Evolutionary conservation across 306 rosid species (phyloP).

Genomic region (Pterocarpus macrocarpus): DNA sequence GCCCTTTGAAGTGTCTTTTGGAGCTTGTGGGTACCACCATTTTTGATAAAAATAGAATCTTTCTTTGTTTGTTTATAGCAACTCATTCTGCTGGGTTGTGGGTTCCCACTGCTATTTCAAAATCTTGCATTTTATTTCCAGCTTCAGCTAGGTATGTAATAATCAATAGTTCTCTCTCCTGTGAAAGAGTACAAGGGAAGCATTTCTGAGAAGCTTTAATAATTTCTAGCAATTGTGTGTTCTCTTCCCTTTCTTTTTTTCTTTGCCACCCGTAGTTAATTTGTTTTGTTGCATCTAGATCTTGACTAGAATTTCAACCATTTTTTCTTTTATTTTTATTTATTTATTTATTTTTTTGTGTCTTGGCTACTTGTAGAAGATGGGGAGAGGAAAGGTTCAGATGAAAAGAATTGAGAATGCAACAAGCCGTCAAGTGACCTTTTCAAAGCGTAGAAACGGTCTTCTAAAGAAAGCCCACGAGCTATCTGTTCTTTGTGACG

Average conservation of each 20-base stretch:
- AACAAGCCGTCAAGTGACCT: constrained; percentile 67
- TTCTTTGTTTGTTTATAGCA: not conserved
- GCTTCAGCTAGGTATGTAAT: not conserved
- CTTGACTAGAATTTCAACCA: not conserved
- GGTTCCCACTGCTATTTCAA: constrained; percentile 4
- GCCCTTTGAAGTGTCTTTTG: not conserved
- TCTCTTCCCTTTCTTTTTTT: not conserved
- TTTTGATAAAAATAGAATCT: not conserved
- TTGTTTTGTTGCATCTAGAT: not conserved
- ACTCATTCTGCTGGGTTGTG: not conserved
- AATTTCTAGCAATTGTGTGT: not conserved
- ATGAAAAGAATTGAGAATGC: constrained; percentile 67
- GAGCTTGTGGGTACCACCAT: not conserved
- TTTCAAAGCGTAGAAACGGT: constrained; percentile 67
- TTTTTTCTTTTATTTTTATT: not conserved
- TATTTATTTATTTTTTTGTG: not conserved
- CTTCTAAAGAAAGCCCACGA: constrained; percentile 68
- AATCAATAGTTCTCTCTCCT: not conserved
- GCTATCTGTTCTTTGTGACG: constrained; percentile 75
- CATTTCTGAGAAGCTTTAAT: not conserved
- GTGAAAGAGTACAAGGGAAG: not conserved
- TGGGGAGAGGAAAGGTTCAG: constrained; percentile 74
- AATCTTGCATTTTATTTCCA: not conserved
- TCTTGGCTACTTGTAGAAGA: constrained; percentile 17
- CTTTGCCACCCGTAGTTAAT: not conserved